Conservation (phyloP, 192 early-diverging fungal species). For the Backusella liffmaniae region DNA sequence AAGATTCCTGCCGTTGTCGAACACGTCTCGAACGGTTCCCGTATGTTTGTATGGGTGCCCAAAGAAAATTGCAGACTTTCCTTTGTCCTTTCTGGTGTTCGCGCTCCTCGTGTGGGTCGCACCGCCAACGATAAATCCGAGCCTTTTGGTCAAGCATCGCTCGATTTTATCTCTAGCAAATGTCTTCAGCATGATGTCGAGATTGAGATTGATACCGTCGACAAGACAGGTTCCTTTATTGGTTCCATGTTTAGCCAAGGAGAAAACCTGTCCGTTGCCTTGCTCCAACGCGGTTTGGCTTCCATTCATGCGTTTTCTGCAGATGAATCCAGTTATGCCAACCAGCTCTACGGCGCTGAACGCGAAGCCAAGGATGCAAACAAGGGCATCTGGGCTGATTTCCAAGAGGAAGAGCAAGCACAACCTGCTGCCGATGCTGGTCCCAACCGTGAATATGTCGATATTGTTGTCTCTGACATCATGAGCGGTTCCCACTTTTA, state of each 20-base stretch:
- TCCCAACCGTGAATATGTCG: constrained; percentile 71
- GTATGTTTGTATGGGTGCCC: constrained; percentile 83
- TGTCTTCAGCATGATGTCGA: constrained; percentile 93
- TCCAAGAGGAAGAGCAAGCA: constrained; percentile 47
- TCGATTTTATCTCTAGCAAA: constrained; percentile 59
- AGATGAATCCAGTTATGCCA: constrained; percentile 70
- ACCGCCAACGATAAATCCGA: constrained; percentile 71
- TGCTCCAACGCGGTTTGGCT: constrained; percentile 84
- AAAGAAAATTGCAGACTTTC: constrained; percentile 82
- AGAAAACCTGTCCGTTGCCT: constrained; percentile 69
- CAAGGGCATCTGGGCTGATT: constrained; percentile 74
- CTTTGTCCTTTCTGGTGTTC: constrained; percentile 83
- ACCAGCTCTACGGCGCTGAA: constrained; percentile 76
- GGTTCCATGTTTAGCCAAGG: constrained; percentile 76
- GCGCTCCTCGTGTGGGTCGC: constrained; percentile 79
- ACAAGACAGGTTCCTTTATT: constrained; percentile 93
- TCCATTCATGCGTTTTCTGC: constrained; percentile 82
- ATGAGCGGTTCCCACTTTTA: constrained; percentile 57
- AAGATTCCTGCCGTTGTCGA: constrained; percentile 84
- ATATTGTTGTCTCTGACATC: constrained; percentile 71
- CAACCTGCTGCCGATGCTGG: constrained; percentile 40
- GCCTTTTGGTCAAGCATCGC: constrained; percentile 83
- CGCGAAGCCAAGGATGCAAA: constrained; percentile 64
- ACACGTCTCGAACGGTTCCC: constrained; percentile 77
- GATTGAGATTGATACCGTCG: constrained; percentile 81